Base-by-base conservation (phyloP, 257 asterid genomes). In the Forsythia suspensa region DNA sequence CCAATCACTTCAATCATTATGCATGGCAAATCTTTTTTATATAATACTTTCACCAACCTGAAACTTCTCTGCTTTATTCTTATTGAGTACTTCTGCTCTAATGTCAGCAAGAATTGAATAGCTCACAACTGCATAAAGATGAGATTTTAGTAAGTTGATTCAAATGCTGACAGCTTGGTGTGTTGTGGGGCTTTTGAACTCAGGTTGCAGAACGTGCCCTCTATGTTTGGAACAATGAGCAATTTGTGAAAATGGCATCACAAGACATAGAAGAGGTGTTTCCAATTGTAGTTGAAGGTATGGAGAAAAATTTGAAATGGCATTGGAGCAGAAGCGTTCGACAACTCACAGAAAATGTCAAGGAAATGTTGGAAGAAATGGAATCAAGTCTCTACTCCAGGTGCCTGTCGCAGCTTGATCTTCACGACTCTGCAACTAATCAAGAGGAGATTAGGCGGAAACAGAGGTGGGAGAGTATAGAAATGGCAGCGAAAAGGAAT, bases 201-300 rank as follows among this genome's bases (percentile, higher is more conserved):
- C 83, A 94, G 98, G 98, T 94, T 18, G 98, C 98, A 8, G 98
- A 94, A 81, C 85, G 96, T 0, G 98, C 96, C 8, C 89, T 92
- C 12, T 92, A 94, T 24, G 83, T 90, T 36, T 94, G 98, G 98
- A 94, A 94, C 90, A 94, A 87, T 55, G 97, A 94, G 88, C 90
- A 63, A 42, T 88, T 94, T 34, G 95, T 92, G 87, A 94, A 90
- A 86, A 92, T 92, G 96, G 94, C 91, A 44, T 81, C 84, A 34
- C 84, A 84, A 21, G 93, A 86, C 46, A 80, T 77, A 74, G 91
- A 90, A 20, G 85, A 86, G 0, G 96, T 94, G 44, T 85, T 88
- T 34, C 95, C 95, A 1, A 69, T 90, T 6, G 76, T 94, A 46
- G 97, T 89, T 0, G 79, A 83, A 51, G 96, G 97, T 1, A 84